Evolutionary conservation across 139 green algal genomes (phyloP).

Genomic region (Asterochloris erici): DNA sequence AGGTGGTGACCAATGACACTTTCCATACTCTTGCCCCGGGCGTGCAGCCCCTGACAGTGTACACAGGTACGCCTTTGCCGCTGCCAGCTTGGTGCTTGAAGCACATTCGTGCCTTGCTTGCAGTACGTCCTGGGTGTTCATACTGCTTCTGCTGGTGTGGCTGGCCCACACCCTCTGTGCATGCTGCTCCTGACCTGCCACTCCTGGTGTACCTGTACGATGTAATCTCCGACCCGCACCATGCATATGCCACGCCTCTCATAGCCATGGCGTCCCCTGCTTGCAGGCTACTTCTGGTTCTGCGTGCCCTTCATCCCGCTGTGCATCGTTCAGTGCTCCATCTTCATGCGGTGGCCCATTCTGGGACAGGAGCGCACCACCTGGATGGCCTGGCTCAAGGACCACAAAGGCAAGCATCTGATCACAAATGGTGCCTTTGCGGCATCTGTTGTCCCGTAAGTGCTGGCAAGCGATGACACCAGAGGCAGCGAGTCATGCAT

Average conservation of each 20-base stretch:
- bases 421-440: background rate
- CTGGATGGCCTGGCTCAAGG: conserved; percentile 14
- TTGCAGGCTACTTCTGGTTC: conserved; percentile 19
- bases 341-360: conserved; percentile 10
- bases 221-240: background rate
- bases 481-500: no score
- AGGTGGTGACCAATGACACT: conserved; percentile 14
- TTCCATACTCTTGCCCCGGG: conserved; percentile 9
- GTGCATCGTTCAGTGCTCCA: background rate
- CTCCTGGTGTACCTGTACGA: no score
- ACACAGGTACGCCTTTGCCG: conserved; percentile 2
- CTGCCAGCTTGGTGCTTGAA: background rate
- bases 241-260: background rate
- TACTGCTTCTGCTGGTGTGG: background rate
- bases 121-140: background rate
- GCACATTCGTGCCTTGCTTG: background rate
- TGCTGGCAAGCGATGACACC: no score
- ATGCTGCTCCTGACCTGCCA: no score
- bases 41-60: conserved; percentile 19
- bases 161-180: no score
- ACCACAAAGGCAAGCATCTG: background rate
- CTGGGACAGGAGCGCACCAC: conserved; percentile 9
- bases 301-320: conserved; percentile 4
- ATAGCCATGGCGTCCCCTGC: background rate
- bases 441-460: no score